phyloP scores from a whole-genome alignment of 257 asterid genomes.

The Lycium barbarum region DNA sequence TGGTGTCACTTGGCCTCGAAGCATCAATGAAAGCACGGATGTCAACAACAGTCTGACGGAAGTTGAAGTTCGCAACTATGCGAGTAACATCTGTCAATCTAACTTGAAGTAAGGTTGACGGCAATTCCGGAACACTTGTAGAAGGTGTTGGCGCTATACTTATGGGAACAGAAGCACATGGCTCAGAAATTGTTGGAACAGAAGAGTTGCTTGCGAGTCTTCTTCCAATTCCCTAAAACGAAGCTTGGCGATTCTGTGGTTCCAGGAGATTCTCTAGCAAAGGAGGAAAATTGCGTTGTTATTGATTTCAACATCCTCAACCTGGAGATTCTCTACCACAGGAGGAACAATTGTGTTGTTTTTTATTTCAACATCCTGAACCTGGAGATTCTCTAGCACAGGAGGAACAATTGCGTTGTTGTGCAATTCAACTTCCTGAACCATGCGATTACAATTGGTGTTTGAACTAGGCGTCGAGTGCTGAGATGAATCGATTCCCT shows the following conservation, averaged over 20 bases:
- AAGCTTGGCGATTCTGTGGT: conserved; percentile 55
- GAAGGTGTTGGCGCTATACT: conserved; percentile 64
- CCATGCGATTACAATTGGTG: too few relatives aligned
- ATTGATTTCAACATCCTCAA: too few relatives aligned
- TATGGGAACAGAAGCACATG: conserved; percentile 43
- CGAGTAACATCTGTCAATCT: conserved; percentile 96
- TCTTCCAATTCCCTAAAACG: conserved; percentile 90
- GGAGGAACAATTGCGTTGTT: too few relatives aligned
- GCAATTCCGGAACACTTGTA: conserved; percentile 66
- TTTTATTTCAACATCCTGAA: too few relatives aligned
- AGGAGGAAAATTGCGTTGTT: too few relatives aligned
- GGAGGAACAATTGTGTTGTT: too few relatives aligned
- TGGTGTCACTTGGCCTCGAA: conserved; percentile 70
- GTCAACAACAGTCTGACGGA: conserved; percentile 73
- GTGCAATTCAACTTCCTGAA: too few relatives aligned
- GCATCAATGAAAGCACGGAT: conserved; percentile 77
- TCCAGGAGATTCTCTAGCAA: conserved; percentile 40
- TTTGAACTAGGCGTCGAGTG: too few relatives aligned
- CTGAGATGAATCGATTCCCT: too few relatives aligned
- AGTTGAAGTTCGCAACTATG: conserved; percentile 89
- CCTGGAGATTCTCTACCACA: too few relatives aligned
- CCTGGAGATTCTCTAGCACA: too few relatives aligned
- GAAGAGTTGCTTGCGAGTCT: conserved; percentile 76
- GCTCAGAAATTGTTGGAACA: conserved; percentile 44
- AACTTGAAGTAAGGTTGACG: conserved; percentile 88